Evolutionary conservation across 495 filamentous ascomycete species (phyloP).

Genomic region (Neurospora tetraspora): DNA sequence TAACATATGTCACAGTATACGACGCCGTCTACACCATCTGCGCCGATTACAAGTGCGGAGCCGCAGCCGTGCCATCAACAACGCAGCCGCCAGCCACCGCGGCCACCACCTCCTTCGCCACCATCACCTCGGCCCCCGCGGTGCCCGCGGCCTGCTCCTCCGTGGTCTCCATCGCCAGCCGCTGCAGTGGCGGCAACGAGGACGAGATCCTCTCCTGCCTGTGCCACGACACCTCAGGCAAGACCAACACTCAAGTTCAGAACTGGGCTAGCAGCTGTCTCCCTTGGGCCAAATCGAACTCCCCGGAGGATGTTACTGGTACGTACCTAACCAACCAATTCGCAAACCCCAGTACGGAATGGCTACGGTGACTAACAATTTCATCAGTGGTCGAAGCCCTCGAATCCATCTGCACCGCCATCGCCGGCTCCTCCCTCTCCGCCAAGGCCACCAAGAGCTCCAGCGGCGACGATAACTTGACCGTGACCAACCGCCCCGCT

Average conservation of each 20-base stretch:
- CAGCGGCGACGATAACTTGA: not conserved
- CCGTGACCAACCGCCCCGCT: not conserved
- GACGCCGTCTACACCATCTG: not conserved
- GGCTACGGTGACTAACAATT: too few species aligned
- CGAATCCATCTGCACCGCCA: not conserved
- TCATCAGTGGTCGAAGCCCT: not conserved
- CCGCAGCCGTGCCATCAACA: not conserved
- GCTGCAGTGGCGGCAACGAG: not conserved
- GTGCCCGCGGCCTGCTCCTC: not conserved
- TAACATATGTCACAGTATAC: not conserved
- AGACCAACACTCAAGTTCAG: slow-evolving; percentile 13
- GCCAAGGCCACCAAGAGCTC: not conserved
- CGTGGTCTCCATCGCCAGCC: not conserved
- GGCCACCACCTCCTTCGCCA: not conserved
- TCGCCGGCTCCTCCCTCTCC: not conserved
- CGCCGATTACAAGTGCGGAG: not conserved
- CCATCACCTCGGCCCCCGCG: not conserved
- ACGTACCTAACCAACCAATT: not conserved
- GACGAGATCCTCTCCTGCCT: not conserved
- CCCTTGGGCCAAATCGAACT: slow-evolving; percentile 8
- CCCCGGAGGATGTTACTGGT: slow-evolving; percentile 11
- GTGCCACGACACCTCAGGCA: slow-evolving; percentile 5
- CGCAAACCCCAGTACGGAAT: too few species aligned
- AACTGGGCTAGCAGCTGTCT: slow-evolving; percentile 14
- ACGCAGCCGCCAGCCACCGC: not conserved